Percentiles rank a stretch among this genome's conserved stretches.
Evolutionary conservation across 441 rosid genomes (phyloP).

Genomic region (Adansonia madagascariensis): DNA sequence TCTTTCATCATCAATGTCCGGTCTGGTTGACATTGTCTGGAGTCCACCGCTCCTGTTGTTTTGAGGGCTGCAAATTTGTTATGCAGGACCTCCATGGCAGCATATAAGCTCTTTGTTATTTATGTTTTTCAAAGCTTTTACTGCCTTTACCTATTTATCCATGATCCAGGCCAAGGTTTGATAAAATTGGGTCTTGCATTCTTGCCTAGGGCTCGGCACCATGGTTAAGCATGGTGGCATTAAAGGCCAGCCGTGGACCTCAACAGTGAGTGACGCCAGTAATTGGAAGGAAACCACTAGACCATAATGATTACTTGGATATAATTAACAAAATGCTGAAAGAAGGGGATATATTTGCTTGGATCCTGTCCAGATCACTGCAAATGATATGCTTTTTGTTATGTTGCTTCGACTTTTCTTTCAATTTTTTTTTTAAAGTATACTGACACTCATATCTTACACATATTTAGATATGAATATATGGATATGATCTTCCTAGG

Average conservation of each 20-base stretch:
- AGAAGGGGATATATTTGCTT: not conserved
- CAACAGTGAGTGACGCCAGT: not conserved
- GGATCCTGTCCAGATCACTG: not conserved
- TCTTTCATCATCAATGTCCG: not conserved
- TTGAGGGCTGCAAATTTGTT: not conserved
- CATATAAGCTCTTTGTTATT: not conserved
- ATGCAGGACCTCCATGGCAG: not conserved
- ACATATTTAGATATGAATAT: too few species aligned
- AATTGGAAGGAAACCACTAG: conserved; percentile 7
- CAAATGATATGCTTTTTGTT: not conserved
- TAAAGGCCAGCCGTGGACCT: not conserved
- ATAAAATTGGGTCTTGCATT: not conserved
- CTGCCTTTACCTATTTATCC: not conserved
- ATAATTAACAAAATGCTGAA: not conserved
- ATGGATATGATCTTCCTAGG: too few species aligned
- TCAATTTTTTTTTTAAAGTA: too few species aligned
- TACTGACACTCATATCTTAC: too few species aligned
- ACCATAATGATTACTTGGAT: not conserved
- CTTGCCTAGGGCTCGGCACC: not conserved
- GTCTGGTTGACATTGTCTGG: not conserved
- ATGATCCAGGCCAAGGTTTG: not conserved
- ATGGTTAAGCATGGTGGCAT: not conserved
- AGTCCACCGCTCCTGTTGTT: conserved; percentile 1
- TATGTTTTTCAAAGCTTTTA: not conserved
- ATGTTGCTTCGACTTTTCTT: not conserved